Evolutionary conservation across 2,329 filamentous ascomycete species (phyloP).

Genomic region (Sclerotinia nivalis): DNA sequence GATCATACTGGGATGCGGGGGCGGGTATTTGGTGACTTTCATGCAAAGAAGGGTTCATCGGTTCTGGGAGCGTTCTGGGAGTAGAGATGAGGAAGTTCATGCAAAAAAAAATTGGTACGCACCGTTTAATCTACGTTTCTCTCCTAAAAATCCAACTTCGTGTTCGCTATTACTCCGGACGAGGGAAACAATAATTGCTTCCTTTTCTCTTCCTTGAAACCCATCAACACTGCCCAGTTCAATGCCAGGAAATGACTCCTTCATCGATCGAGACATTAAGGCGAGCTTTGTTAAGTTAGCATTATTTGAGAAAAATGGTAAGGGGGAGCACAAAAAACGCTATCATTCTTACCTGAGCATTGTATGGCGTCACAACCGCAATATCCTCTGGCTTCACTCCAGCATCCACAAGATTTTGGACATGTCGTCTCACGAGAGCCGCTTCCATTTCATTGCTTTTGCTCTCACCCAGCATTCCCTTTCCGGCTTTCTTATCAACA

Average conservation of each 20-base stretch:
- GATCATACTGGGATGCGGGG: conserved; percentile 2
- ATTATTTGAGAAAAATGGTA: neutral
- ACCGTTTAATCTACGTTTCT: conserved; percentile 93
- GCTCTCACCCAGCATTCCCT: conserved; percentile 64
- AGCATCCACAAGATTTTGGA: conserved; percentile 71
- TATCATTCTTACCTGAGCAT: conserved; percentile 69
- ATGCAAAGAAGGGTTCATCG: conserved; percentile 16
- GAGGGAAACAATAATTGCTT: conserved; percentile 90
- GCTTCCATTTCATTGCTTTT: conserved; percentile 95
- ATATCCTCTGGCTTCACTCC: conserved; percentile 83
- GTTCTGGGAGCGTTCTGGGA: conserved; percentile 1
- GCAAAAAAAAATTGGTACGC: conserved; percentile 43
- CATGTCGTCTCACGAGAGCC: conserved; percentile 74
- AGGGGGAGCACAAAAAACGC: neutral
- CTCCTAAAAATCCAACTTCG: conserved; percentile 90
- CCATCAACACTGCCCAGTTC: conserved; percentile 97
- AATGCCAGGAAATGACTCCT: conserved; percentile 77
- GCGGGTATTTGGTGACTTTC: neutral
- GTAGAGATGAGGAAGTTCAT: conserved; percentile 12
- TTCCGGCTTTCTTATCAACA: conserved; percentile 49
- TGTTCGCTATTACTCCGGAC: conserved; percentile 85
- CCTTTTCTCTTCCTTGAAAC: conserved; percentile 96
- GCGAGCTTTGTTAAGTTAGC: conserved; percentile 58
- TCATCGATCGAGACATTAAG: conserved; percentile 72
- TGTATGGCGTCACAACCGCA: conserved; percentile 93